phyloP scores from a whole-genome alignment of 2,329 filamentous ascomycete species.

The Fusarium sp. region DNA sequence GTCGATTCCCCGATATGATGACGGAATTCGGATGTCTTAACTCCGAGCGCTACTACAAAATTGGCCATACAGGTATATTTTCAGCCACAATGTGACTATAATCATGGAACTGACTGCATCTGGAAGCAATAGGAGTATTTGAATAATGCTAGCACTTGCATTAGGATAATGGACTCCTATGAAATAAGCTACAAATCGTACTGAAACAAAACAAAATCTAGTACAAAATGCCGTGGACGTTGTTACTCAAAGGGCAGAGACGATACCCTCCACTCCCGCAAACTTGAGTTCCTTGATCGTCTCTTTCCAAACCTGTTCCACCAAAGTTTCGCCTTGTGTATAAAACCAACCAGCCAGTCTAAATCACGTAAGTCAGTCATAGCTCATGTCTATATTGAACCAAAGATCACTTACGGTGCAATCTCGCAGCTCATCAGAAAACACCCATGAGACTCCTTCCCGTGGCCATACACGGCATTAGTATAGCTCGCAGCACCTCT shows the following conservation, averaged over 20 bases:
- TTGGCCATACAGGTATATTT: background rate
- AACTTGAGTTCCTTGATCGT: slow-evolving; percentile 30
- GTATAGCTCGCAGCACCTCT: slow-evolving; percentile 62
- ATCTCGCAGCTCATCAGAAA: slow-evolving; percentile 62
- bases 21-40: slow-evolving; percentile 6
- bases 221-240: too few species aligned
- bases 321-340: slow-evolving; percentile 22
- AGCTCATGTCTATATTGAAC: rapidly evolving
- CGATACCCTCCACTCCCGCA: slow-evolving; percentile 43
- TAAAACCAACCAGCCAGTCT: slow-evolving; percentile 41
- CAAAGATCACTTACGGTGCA: slow-evolving; percentile 32
- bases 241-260: background rate
- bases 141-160: too few species aligned
- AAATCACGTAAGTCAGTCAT: background rate
- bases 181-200: too few species aligned
- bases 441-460: slow-evolving; percentile 64
- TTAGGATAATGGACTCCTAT: too few species aligned
- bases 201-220: background rate
- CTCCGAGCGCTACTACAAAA: slow-evolving; percentile 4
- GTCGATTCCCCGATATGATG: background rate
- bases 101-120: too few species aligned
- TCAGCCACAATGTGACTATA: background rate
- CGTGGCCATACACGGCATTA: slow-evolving; percentile 61
- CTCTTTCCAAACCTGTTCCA: slow-evolving; percentile 37
- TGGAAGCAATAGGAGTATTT: too few species aligned